Base-by-base conservation (phyloP, 2,329 filamentous ascomycete genomes). In the Exophiala spinifera region DNA sequence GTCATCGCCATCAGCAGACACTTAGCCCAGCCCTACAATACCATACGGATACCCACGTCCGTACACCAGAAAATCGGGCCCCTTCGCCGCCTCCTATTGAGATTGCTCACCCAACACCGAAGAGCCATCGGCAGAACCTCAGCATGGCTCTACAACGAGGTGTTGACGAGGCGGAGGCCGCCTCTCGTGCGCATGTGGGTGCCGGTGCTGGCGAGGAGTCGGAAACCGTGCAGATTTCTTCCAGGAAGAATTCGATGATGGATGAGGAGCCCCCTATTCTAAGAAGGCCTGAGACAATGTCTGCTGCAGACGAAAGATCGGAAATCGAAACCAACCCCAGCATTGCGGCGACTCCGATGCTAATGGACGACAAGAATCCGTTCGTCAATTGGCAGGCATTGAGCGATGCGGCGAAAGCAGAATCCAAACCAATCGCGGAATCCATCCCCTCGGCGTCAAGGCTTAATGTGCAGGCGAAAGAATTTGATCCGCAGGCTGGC, bases 401-500 rank as follows among this genome's bases (percentile, higher is more conserved):
- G 42, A 59, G 51, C 28, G 56, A 63, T 40, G 60, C 60, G 5
- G 58, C 56, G 11, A 60, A 57, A 44, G 57, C 48, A 43, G 57
- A 60, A 37, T 28, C 62, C 23, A 45, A 52, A 19, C 64, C 67
- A 21, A 53, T 62, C 44, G 66, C 66, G 46, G 63, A 64, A 13
- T 54, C 57, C n/a, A 11, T 43, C 46, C 77, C 84, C 2, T 91
- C 78, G 0, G 71, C 85, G 40, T 89, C 90, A 1, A 91, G 86
- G 62, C 80, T 97, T 63, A 97, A 97, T 64, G 91, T 95, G 25
- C 83, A 87, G 59, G 92, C 92, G 0, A 88, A 91, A 44, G 89
- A 94, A 66, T 92, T 92, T 71, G 80, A 86, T 51, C 81, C 82
- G 5, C 70, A 70, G 33, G 73, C 73, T 14, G 74, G 76, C 2